A percentile compares a stretch with the other conserved stretches of the same genome.
phyloP scores from a whole-genome alignment of 202 grass and related monocot species.

The Musa balbisiana region DNA sequence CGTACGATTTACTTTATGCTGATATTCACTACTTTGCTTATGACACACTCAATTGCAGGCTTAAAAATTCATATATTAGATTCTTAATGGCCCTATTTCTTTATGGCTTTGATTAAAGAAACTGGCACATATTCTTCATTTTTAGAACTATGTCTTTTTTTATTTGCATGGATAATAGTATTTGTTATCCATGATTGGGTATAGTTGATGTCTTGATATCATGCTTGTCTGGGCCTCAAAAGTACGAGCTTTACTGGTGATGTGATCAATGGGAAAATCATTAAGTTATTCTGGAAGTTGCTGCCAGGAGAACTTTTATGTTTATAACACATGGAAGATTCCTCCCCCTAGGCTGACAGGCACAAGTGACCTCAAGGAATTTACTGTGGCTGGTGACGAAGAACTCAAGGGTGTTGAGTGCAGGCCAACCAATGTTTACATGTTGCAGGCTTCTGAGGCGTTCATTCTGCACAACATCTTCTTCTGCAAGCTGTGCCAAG shows the following conservation, averaged over 20 bases:
- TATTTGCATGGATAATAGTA: neutral
- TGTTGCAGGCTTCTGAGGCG: conserved; percentile 9
- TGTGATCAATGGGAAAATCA: neutral
- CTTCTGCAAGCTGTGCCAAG: conserved; percentile 8
- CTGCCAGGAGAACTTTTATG: no score
- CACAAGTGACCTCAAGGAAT: neutral
- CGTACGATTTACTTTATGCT: no score
- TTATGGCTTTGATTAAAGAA: no score
- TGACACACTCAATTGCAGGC: no score
- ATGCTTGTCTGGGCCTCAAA: neutral
- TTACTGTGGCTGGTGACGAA: neutral
- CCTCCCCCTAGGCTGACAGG: no score
- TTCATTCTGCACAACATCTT: conserved; percentile 15
- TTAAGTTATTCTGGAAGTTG: neutral
- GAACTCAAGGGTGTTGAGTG: neutral
- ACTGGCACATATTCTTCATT: no score
- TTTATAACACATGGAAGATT: no score
- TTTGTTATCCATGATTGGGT: neutral
- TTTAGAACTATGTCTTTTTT: neutral
- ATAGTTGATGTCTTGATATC: neutral
- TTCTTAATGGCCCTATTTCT: no score
- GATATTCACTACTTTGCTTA: no score
- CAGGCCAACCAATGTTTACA: neutral
- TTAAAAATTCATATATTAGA: no score
- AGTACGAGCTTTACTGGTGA: neutral